Conservation (phyloP, 2,329 filamentous ascomycete genomes). For the Trichophyton simii region DNA sequence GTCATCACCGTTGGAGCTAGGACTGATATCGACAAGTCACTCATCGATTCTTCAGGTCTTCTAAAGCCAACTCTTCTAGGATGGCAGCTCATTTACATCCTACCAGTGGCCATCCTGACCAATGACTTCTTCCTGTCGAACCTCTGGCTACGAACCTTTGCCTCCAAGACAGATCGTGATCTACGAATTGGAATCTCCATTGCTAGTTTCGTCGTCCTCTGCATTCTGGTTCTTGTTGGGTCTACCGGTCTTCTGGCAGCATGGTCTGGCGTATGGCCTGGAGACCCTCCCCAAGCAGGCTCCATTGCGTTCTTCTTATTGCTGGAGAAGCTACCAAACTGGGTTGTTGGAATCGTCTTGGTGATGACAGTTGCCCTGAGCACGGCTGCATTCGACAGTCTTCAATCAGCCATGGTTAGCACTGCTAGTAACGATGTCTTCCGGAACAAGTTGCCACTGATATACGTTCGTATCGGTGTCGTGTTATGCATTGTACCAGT, state of each 20-base stretch:
- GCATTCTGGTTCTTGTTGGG: conserved; percentile 62
- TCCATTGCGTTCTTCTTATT: conserved; percentile 65
- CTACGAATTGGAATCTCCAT: conserved; percentile 62
- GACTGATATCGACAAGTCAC: conserved; percentile 55
- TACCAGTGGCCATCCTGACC: conserved; percentile 66
- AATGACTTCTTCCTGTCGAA: conserved; percentile 80
- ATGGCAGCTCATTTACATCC: conserved; percentile 76
- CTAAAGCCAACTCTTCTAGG: conserved; percentile 59
- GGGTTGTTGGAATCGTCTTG: conserved; percentile 71
- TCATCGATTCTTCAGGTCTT: conserved; percentile 57
- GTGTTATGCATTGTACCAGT: conserved; percentile 62
- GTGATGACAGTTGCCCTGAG: conserved; percentile 69
- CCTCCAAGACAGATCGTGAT: conserved; percentile 63
- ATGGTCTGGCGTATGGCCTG: conserved; percentile 61
- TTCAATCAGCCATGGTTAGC: conserved; percentile 77
- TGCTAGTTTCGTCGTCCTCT: conserved; percentile 51
- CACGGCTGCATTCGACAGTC: conserved; percentile 65
- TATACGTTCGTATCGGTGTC: conserved; percentile 57
- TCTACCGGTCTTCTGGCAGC: conserved; percentile 60
- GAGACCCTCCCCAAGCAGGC: conserved; percentile 49
- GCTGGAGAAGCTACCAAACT: conserved; percentile 57
- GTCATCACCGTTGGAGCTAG: conserved; percentile 66
- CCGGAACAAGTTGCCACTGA: conserved; percentile 65
- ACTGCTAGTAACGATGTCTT: conserved; percentile 74
- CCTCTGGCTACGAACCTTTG: conserved; percentile 76